These are phyloP conservation scores for Chromera velia DNA, from an alignment of 73 alveolate genomes.

Conservation along the genomic window DNA sequence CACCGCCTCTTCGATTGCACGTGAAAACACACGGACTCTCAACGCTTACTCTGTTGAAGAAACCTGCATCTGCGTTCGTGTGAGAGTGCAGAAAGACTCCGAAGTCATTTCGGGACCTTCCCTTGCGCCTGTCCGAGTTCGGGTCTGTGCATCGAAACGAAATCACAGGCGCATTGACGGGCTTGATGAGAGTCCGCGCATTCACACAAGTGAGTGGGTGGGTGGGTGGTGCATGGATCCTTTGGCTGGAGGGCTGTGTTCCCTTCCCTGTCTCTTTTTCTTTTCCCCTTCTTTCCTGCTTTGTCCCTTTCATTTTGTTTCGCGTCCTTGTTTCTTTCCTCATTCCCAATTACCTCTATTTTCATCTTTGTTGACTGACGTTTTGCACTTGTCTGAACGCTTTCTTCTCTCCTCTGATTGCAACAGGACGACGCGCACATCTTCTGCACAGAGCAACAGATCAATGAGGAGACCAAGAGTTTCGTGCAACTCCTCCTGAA, in stretches of 20 bases:
- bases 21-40: no score
- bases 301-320: no score
- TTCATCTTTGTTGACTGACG: no score
- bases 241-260: not conserved
- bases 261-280: not conserved
- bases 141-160: conserved; percentile 97
- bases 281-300: not conserved
- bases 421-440: conserved; percentile 80
- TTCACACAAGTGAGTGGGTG: conserved; percentile 74
- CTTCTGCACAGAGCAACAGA: conserved; percentile 86
- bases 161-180: conserved; percentile 90
- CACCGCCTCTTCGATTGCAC: no score
- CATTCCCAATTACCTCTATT: no score
- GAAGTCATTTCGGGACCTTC: conserved; percentile 92
- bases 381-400: no score
- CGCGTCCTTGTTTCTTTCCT: no score
- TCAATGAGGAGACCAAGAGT: conserved; percentile 33
- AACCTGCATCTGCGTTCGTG: no score
- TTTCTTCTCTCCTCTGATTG: no score
- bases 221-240: no score
- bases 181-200: conserved; percentile 92
- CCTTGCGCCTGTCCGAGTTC: conserved; percentile 91
- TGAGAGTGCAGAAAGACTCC: conserved; percentile 53
- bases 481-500: conserved; percentile 13
- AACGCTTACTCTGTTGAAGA: no score